Conservation (phyloP, 1,139 yeast species). For the Arxiozyma bovina region DNA sequence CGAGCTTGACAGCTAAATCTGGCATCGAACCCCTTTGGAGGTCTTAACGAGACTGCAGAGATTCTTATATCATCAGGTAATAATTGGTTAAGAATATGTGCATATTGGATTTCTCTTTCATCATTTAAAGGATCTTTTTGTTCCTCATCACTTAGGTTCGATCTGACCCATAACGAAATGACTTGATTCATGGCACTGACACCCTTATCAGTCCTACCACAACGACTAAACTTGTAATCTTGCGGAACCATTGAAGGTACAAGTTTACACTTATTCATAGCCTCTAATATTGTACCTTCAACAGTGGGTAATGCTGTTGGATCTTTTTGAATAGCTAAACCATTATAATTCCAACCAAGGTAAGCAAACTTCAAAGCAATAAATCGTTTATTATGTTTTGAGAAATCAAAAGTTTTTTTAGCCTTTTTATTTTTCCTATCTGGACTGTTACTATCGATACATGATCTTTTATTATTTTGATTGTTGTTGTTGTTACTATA, state of each 20-base stretch:
- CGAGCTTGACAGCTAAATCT: conserved; percentile 78
- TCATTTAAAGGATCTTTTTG: conserved; percentile 54
- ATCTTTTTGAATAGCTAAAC: conserved; percentile 72
- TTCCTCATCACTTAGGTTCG: conserved; percentile 48
- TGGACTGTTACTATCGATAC: not conserved
- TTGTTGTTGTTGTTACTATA: not conserved
- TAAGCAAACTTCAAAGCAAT: conserved; percentile 80
- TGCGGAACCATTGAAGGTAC: conserved; percentile 53
- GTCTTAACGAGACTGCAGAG: conserved; percentile 75
- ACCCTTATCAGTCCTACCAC: conserved; percentile 95
- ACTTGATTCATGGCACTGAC: conserved; percentile 97
- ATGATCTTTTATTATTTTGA: conserved; percentile 10
- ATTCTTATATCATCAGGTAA: conserved; percentile 75
- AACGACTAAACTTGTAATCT: conserved; percentile 68
- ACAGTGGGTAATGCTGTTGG: conserved; percentile 80
- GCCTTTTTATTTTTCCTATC: conserved; percentile 10
- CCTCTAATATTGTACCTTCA: conserved; percentile 66
- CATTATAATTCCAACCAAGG: conserved; percentile 89
- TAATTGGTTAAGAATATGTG: conserved; percentile 62
- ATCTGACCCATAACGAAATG: conserved; percentile 67
- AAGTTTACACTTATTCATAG: conserved; percentile 57
- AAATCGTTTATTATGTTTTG: conserved; percentile 55
- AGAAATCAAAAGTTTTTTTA: conserved; percentile 56
- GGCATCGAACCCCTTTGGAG: conserved; percentile 80
- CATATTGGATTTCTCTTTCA: conserved; percentile 61